Evolutionary conservation across 176 grass and related monocot species (phyloP), one percentile per base, ranked within the genome.

Genomic region (Oryza glaberrima): DNA sequence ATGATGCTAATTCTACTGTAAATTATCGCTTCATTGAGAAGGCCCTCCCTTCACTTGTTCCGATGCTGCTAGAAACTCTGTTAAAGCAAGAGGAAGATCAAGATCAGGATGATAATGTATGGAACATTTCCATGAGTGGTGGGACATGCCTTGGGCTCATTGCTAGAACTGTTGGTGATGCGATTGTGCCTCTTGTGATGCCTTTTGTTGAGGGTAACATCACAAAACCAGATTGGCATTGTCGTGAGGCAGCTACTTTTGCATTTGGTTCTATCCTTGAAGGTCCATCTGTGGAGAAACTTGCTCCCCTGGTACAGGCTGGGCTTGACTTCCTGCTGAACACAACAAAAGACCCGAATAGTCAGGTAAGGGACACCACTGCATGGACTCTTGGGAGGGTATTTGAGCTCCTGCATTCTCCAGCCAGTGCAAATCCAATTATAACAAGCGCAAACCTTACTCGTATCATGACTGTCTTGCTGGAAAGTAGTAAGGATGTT

Each of bases 251-350:
- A 58, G 92, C 95, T 63, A 94, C 90, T 63, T 97, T 91, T 93
- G 95, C 95, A 76, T 97, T 97, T 97, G 95, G 95, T 73, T 97
- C 92, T 51, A 94, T 97, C 78, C 92, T 97, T 84, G 95, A 97
- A 87, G 95, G 95, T 22, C 95, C 95, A 11, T 94, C 92, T 67
- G 68, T 93, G 71, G 92, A 94, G 69, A 91, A 94, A 78, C 90
- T 97, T 38, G 76, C 76, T 72, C 90, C 90, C 0, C 72, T 91
- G 11, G 92, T 94, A 64, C 90, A 85, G 51, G 54, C 84, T 88
- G 90, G 90, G 49, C 89, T 97, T 16, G 84, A 91, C 76, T 94
- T 94, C 87, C 88, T 97, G 82, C 77, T 97, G 7, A 89, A 92
- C 86, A 91, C 82, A 70, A 97, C 92, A 88, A 91, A 77, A 72